Evolutionary conservation across 2,329 filamentous ascomycete species (phyloP).

Genomic region (Penicillium sp.): DNA sequence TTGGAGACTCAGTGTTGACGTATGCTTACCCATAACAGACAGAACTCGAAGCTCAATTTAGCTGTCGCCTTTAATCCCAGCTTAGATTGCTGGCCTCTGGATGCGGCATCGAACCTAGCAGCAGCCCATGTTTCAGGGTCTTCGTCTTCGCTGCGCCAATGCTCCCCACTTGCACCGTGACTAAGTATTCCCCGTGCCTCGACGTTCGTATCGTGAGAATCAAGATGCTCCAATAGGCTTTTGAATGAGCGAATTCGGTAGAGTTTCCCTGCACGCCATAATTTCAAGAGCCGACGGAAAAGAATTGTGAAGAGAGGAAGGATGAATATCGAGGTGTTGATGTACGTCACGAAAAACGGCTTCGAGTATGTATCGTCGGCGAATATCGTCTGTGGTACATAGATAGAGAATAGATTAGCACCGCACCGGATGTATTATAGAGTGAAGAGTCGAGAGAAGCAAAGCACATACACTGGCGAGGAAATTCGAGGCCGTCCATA

Average conservation of each 20-base stretch:
- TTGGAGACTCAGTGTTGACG: no score
- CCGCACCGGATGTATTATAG: no score
- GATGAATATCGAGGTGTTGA: conserved; percentile 83
- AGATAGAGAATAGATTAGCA: no score
- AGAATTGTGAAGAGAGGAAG: conserved; percentile 72
- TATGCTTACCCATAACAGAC: conserved; percentile 64
- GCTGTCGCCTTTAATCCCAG: conserved; percentile 65
- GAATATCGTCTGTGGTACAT: conserved; percentile 84
- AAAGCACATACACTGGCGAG: conserved; percentile 76
- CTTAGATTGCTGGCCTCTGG: no score
- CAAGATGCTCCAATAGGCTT: conserved; percentile 27
- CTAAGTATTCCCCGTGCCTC: no score
- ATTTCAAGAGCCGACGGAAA: conserved; percentile 44
- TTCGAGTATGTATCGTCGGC: conserved; percentile 89
- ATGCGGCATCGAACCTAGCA: no score
- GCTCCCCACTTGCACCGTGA: conserved; percentile 15
- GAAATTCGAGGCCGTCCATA: conserved; percentile 93
- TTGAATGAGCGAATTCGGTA: conserved; percentile 27
- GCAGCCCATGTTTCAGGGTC: no score
- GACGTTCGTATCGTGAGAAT: conserved; percentile 23
- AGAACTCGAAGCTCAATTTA: conserved; percentile 75
- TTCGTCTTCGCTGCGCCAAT: conserved; percentile 12
- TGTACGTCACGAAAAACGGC: conserved; percentile 89
- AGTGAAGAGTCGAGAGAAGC: no score
- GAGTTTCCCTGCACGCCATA: conserved; percentile 32